Conservation (phyloP, 805 yeast genomes). For the Yarrowia sp. region DNA sequence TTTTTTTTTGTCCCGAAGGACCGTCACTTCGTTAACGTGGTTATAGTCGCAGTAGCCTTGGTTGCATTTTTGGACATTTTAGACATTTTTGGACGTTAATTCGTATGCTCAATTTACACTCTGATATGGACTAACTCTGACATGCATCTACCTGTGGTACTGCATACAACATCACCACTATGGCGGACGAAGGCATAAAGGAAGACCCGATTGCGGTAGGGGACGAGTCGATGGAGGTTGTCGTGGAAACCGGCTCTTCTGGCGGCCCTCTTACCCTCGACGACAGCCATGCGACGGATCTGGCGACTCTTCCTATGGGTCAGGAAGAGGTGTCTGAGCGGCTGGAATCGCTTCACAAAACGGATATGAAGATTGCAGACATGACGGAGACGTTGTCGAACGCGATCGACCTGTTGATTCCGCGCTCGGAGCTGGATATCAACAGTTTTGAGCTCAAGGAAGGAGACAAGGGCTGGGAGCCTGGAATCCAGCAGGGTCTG, state of each 20-base stretch:
- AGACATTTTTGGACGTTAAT: too few species aligned
- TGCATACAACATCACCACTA: conserved; percentile 2
- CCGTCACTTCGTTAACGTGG: background rate
- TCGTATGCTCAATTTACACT: too few species aligned
- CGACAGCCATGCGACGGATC: conserved; percentile 2
- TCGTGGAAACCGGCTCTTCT: background rate
- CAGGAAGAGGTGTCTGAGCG: conserved; percentile 34
- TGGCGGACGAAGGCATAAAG: background rate
- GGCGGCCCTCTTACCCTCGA: background rate
- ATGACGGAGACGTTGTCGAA: background rate
- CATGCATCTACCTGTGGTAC: background rate
- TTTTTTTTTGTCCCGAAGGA: background rate
- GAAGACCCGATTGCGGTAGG: conserved; percentile 11
- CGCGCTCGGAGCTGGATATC: conserved; percentile 21
- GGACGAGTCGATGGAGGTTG: background rate
- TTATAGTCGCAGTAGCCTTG: too few species aligned
- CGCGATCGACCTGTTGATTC: conserved; percentile 1
- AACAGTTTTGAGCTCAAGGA: conserved; percentile 32
- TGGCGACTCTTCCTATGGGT: conserved; percentile 30
- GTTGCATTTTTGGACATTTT: too few species aligned
- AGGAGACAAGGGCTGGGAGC: conserved; percentile 33
- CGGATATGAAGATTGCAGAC: conserved; percentile 31
- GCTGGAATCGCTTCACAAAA: conserved; percentile 33
- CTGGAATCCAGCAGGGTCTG: conserved; percentile 29
- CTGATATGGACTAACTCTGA: too few species aligned